Base-by-base conservation (phyloP, 495 filamentous ascomycete genomes). In the Penicillium atrosanguineum region DNA sequence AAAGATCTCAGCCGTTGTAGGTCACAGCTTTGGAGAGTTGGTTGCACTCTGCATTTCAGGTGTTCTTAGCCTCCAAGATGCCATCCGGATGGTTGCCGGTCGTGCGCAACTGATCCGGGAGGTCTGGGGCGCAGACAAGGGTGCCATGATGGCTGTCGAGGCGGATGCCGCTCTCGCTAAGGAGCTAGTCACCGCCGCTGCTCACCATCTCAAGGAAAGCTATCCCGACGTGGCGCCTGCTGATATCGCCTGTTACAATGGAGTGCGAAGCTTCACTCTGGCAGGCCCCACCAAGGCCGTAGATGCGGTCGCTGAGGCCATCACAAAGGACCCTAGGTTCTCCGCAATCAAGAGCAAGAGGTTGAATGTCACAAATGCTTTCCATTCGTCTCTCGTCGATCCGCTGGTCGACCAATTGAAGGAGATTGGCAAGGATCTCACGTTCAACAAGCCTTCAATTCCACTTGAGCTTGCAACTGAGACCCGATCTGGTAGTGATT, bases 21-120 rank as follows among this genome's bases (percentile, higher is more conserved):
- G 81, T 4, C 81, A 84, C 51, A 79, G 74, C 59, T 76, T 81
- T 51, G 78, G 75, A 1, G 70, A 81, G 45, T 50, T 79, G 14
- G 76, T 73, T 0, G 76, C 71, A 1, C 42, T 81, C 5, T 68
- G 60, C 45, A 45, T 81, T 2, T 70, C 74, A 15, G 73, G 69
- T 0, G 48, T 53, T 0, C 49, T 79, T 4, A 71, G 60, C 7
- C 48, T 78, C 0, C 6, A 45, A 0, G 73, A 78, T 53, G 65
- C 65, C 0, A 52, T 84, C 8, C 66, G 55, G 6, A 43, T 82
- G 3, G 63, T 85, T 2, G 54, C 67, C 6, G 67, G 60, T 0
- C 71, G 82, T 14, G 77, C 80, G 0, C 29, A 16, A 0, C 40
- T 84, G 0, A 79, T 85, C 46, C 51, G 64, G 6, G 61, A 69